Evolutionary conservation across 2,329 filamentous ascomycete species (phyloP), one percentile per base, ranked within the genome.

Genomic region (Ceratocystiopsis minuta): DNA sequence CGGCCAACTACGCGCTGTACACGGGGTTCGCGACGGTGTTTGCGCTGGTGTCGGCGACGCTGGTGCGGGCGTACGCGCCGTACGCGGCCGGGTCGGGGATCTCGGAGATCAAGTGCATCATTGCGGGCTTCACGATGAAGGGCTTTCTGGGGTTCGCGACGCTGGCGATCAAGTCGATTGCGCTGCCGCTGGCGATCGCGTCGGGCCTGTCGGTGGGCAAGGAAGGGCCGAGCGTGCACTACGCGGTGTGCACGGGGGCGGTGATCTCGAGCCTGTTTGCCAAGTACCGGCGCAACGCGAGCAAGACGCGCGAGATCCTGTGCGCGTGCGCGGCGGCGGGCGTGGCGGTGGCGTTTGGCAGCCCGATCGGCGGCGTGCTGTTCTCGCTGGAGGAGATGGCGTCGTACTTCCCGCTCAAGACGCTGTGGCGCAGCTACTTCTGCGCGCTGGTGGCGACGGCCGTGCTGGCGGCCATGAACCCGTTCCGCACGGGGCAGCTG

Each of bases 371-470:
- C 42, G 90, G 90, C 16, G 90, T 98, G 3, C 63, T 98, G 15
- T 98, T 98, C 63, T 95, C 88, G 3, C 66, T 98, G 7, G 90
- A 98, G 64, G 90, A 98, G 66, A 95, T 98, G 81, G 88, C 87
- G 15, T 92, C 78, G 44, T 81, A 94, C 54, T 98, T 98, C 52
- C 90, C 90, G 0, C 71, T 98, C 16, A 96, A 96, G 61, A 98
- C 90, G 0, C 75, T 98, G 61, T 96, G 90, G 90, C 74, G 90
- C 51, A 95, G 86, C 57, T 98, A 96, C 58, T 96, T 98, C 58
- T 98, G 90, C 60, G 90, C 90, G 28, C 63, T 98, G 49, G 88
- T 98, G 6, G 90, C 87, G 6, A 96, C 90, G 1, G 85, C 86
- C 39, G 85, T 94, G 15, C 64, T 98, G 34, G 80, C 90, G 20